A percentile compares a stretch with the other conserved stretches of the same genome.
These are phyloP conservation scores for Sporisorium sorghi DNA, from an alignment of 1,284 basidiomycete species.

Conservation along the genomic window DNA sequence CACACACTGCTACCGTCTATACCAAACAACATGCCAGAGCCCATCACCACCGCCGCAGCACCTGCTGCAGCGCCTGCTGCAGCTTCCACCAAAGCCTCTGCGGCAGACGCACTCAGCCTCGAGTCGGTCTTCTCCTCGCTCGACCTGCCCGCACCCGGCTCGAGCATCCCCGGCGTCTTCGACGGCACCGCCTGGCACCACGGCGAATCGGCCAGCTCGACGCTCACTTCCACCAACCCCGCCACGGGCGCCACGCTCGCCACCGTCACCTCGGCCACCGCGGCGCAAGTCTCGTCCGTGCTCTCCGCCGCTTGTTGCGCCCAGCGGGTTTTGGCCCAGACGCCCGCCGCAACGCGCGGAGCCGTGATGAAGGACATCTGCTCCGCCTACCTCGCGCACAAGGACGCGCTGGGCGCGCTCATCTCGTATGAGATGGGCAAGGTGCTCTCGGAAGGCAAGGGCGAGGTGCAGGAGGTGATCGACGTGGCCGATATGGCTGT, in stretches of 20 bases:
- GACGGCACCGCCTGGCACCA: constrained; percentile 56
- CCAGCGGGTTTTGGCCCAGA: constrained; percentile 77
- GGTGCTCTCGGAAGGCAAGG: constrained; percentile 88
- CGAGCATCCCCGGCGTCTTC: constrained; percentile 52
- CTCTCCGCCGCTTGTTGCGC: constrained; percentile 79
- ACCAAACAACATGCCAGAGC: constrained; percentile 31
- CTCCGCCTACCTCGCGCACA: constrained; percentile 82
- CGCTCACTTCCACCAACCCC: constrained; percentile 52
- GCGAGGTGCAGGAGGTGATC: constrained; percentile 93
- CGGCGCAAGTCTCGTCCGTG: constrained; percentile 77
- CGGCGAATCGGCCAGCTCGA: constrained; percentile 22
- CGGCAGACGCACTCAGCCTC: constrained; percentile 9
- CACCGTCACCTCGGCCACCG: constrained; percentile 73
- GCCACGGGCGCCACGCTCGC: constrained; percentile 59
- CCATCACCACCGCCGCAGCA: constrained; percentile 12
- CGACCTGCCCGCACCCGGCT: constrained; percentile 39
- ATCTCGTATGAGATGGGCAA: constrained; percentile 85
- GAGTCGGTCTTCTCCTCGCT: constrained; percentile 32
- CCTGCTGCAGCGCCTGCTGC: background rate
- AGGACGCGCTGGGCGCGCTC: constrained; percentile 82
- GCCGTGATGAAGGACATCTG: constrained; percentile 89
- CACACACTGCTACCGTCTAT: background rate
- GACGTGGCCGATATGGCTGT: constrained; percentile 87
- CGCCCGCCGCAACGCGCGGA: constrained; percentile 87
- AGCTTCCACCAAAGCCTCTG: background rate